Base-by-base conservation (phyloP, 2,329 filamentous ascomycete species). In the Aureobasidium sp. region DNA sequence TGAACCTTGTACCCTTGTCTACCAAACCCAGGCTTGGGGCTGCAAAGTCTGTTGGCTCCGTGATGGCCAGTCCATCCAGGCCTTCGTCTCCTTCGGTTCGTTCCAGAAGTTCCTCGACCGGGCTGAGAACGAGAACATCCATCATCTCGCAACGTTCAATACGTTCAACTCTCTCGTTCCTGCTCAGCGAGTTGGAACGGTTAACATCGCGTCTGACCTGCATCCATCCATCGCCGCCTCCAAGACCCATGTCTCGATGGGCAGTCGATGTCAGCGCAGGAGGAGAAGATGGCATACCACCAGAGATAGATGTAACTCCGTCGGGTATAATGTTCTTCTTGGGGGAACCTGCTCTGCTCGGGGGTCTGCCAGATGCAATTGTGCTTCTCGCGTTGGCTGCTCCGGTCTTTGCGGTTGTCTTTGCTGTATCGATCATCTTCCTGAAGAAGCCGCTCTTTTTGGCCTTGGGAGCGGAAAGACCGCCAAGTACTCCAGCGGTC, bases 161-260 rank as follows among this genome's bases (percentile, higher is more conserved):
- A 59, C 93, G 82, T 71, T 99, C 94, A 42, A 85, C 81, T 25
- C 87, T 84, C 76, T 99, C 94, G 66, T 93, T 94, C 64, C 86
- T 87, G 74, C 92, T 96, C 41, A 97, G 80, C 0, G 93, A 94
- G 70, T 96, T 97, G 3, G 93, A 96, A 39, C 94, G 85, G 73
- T 99, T 97, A 49, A 99, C 88, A 74, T 99, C 95, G 49, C 94
- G 85, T 39, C 94, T 88, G 27, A 97, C 91, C 72, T 97, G 92
- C n/a, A 99, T 91, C 92, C 94, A 99, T 72, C 97, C 93, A 14
- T 89, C 82, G 1, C 80, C 78, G 62, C 74, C 78, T 67, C 76
- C 82, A 7, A 88, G 74, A 2, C 88, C 90, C 82, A 88, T 88
- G 21, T 95, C 91, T 61, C 83, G 82, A 14, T 85, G 82, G 4